Percentiles rank a stretch among this genome's conserved stretches.
Evolutionary conservation across 164 flowering plant species (phyloP).

Genomic region (Magnolia officinalis): DNA sequence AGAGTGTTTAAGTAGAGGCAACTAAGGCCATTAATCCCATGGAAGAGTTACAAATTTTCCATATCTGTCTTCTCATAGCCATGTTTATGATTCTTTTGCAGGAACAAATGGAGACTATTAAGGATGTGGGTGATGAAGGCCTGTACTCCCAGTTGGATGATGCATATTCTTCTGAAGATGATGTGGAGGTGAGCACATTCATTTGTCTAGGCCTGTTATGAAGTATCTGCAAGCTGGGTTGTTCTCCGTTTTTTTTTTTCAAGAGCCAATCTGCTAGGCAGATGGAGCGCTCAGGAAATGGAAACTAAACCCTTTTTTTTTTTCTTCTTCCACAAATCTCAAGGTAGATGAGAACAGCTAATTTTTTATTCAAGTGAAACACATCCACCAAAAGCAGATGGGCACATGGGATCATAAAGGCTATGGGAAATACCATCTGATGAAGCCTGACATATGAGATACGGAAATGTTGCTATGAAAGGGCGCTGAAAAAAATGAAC

Average conservation of each 20-base stretch:
- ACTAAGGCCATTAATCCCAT: not conserved
- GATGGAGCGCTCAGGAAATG: not conserved
- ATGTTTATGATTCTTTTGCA: constrained; percentile 16
- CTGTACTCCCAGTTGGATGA: constrained; percentile 30
- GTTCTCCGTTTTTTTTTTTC: no score
- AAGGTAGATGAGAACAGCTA: not conserved
- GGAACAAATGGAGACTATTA: constrained; percentile 42
- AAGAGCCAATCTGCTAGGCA: not conserved
- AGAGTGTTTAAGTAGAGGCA: not conserved
- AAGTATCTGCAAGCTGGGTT: not conserved
- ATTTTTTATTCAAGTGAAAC: not conserved
- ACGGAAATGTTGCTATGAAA: not conserved
- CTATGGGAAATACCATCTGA: not conserved
- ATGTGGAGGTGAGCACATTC: constrained; percentile 36
- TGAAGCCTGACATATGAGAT: not conserved
- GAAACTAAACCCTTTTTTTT: no score
- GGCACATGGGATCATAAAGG: not conserved
- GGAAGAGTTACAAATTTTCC: not conserved
- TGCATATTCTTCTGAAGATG: constrained; percentile 30
- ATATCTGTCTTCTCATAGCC: not conserved
- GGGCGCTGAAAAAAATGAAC: not conserved
- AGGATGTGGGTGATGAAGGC: constrained; percentile 34
- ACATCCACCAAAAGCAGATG: not conserved
- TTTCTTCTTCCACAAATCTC: no score
- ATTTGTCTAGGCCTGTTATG: not conserved